A percentile compares a stretch with the other conserved stretches of the same genome.
phyloP scores from a whole-genome alignment of 768 basidiomycete species.

The Myochromella boudieri region DNA sequence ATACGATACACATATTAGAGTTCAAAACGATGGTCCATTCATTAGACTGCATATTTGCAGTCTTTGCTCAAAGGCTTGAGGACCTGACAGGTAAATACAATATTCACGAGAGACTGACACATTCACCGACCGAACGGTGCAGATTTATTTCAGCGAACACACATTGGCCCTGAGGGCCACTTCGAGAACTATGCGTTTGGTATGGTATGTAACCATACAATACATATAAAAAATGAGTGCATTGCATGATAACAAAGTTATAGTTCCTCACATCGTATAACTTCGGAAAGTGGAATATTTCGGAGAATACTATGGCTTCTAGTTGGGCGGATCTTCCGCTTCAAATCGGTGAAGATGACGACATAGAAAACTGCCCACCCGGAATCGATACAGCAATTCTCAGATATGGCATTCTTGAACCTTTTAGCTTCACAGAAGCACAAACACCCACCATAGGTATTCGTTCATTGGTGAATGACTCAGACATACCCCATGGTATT shows the following conservation, averaged over 20 bases:
- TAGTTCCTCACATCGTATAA: slow-evolving; percentile 2
- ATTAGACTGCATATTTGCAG: not conserved
- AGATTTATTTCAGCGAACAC: slow-evolving; percentile 9
- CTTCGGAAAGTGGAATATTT: not conserved
- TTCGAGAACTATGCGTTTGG: slow-evolving; percentile 9
- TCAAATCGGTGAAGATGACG: not conserved
- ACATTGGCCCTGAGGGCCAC: not conserved
- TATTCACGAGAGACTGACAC: not conserved
- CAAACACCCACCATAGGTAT: not conserved
- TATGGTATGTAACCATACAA: slow-evolving; percentile 1
- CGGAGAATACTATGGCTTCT: not conserved
- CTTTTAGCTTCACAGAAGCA: not conserved
- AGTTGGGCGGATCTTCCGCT: not conserved
- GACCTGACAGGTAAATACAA: slow-evolving; percentile 8
- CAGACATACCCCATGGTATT: not conserved
- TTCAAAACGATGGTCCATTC: not conserved
- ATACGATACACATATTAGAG: not conserved
- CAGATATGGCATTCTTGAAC: not conserved
- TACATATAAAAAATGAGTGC: no score
- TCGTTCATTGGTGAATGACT: no score
- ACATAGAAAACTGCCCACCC: not conserved
- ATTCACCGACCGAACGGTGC: not conserved
- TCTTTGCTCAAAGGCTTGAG: not conserved
- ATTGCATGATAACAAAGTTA: no score
- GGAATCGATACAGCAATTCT: not conserved